Evolutionary conservation across 164 flowering plant genomes (phyloP).

Genomic region (Taxillus chinensis): DNA sequence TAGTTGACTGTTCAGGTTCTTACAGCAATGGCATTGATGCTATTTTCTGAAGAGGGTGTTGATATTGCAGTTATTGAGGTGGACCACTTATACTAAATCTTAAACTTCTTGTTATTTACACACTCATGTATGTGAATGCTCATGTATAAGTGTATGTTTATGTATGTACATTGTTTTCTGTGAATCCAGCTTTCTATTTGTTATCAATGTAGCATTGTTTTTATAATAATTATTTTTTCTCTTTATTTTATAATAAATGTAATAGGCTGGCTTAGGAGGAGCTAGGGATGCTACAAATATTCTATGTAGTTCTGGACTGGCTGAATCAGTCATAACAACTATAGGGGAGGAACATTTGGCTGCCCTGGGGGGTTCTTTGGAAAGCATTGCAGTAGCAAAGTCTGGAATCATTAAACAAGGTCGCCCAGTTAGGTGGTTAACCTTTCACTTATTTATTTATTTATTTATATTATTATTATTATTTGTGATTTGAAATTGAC

Average conservation of each 20-base stretch:
- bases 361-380: constrained; percentile 91
- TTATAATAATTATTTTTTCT: neutral
- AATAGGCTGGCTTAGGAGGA: constrained; percentile 92
- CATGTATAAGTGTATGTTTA: too few species aligned
- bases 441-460: neutral
- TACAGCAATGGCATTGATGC: constrained; percentile 73
- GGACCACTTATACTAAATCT: neutral
- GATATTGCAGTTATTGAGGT: constrained; percentile 96
- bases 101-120: too few species aligned
- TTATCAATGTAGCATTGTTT: too few species aligned
- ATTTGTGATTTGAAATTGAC: too few species aligned
- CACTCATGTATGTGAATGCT: too few species aligned
- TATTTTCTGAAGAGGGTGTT: constrained; percentile 71
- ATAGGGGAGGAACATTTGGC: constrained; percentile 85
- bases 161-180: too few species aligned
- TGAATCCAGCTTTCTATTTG: too few species aligned
- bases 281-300: constrained; percentile 96
- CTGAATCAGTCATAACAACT: constrained; percentile 73
- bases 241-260: neutral
- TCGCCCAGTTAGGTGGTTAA: constrained; percentile 76
- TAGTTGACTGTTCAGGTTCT: constrained; percentile 50
- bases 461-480: neutral
- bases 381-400: constrained; percentile 86
- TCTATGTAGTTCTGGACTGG: constrained; percentile 46
- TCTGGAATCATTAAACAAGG: constrained; percentile 84